These are phyloP conservation scores for Nemania abortiva DNA, from an alignment of 2,329 filamentous ascomycete species.

Conservation along the genomic window DNA sequence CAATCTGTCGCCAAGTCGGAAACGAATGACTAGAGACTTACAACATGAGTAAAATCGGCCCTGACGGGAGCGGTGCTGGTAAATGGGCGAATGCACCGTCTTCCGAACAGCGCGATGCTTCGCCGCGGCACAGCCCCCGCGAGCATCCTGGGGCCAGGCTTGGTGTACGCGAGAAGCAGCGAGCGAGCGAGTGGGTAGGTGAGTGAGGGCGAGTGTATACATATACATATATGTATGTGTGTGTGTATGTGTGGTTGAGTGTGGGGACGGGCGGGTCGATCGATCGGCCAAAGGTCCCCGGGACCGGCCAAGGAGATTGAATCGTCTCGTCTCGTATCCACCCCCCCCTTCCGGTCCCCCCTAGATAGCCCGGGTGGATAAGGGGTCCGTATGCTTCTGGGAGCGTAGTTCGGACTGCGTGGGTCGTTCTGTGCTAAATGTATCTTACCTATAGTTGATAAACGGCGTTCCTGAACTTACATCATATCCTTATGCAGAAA, in stretches of 20 bases:
- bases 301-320: slow-evolving; percentile 11
- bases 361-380: not conserved
- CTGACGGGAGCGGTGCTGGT: slow-evolving; percentile 46
- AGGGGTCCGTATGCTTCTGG: not conserved
- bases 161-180: not conserved
- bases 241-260: not conserved
- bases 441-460: not conserved
- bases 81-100: slow-evolving; percentile 42
- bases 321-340: no score
- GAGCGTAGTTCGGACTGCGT: not conserved
- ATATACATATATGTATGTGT: not conserved
- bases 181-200: not conserved
- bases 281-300: slow-evolving; percentile 6
- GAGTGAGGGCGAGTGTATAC: not conserved
- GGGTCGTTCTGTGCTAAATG: not conserved
- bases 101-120: slow-evolving; percentile 6
- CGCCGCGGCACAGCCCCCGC: slow-evolving; percentile 22
- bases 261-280: not conserved
- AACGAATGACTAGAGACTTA: slow-evolving; percentile 42
- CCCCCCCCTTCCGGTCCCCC: no score
- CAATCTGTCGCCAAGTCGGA: no score
- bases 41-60: slow-evolving; percentile 55
- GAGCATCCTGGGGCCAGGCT: slow-evolving; percentile 33
- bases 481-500: not conserved
- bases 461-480: not conserved